A percentile compares a stretch with the other conserved stretches of the same genome.
phyloP scores from a whole-genome alignment of 345 rosid species.

The Citrus reticulata region DNA sequence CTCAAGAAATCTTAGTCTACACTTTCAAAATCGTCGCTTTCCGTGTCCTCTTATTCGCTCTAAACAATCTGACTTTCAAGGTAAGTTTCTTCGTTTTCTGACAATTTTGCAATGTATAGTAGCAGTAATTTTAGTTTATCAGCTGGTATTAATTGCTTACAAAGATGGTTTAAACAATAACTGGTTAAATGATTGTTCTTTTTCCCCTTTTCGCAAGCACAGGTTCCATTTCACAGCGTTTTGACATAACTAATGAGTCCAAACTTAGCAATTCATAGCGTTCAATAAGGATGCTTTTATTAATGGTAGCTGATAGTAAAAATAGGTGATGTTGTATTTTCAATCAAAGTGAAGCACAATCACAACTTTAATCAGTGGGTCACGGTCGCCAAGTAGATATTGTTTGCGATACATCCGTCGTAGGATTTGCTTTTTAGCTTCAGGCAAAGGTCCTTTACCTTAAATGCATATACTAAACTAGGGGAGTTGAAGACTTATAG shows the following conservation, averaged over 20 bases:
- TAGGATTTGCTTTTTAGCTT: no score
- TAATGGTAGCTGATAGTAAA: no score
- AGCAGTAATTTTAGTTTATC: background rate
- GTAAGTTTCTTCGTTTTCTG: slow-evolving; percentile 12
- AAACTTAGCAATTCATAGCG: background rate
- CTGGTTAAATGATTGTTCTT: background rate
- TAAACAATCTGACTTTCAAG: slow-evolving; percentile 46
- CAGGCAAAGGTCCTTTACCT: no score
- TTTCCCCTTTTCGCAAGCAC: no score
- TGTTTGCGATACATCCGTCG: no score
- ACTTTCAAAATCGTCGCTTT: slow-evolving; percentile 14
- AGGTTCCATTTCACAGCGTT: no score
- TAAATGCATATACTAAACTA: no score
- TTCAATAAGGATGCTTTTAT: background rate
- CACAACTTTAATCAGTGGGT: no score
- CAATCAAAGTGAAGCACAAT: no score
- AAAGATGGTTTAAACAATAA: background rate
- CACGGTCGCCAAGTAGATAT: no score
- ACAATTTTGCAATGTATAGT: background rate
- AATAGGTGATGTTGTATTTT: no score
- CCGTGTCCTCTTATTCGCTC: slow-evolving; percentile 23
- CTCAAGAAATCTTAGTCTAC: slow-evolving; percentile 11
- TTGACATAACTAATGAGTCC: background rate
- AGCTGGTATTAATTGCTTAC: background rate
- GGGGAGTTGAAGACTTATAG: no score